Base-by-base conservation (phyloP, 2,329 filamentous ascomycete species). In the Hypomyces perniciosus region DNA sequence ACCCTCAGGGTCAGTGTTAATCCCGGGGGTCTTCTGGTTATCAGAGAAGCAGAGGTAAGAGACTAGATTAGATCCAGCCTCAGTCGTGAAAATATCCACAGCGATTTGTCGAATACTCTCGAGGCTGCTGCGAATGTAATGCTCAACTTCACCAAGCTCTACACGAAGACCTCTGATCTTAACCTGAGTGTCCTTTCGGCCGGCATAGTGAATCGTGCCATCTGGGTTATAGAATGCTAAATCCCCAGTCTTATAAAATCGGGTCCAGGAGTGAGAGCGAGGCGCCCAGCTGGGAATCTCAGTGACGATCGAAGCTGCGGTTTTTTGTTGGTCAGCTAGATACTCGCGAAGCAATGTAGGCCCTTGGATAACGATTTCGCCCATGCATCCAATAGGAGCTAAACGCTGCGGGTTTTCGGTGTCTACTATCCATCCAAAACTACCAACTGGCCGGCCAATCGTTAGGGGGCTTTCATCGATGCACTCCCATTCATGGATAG, bases 91-190 rank as follows among this genome's bases (percentile, higher is more conserved):
- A 29, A 47, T 30, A 9, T 52, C 50, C 13, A 52, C 50, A 12
- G 44, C 47, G 4, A 35, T 41, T 13, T 44, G 40, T 35, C 37
- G 42, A 4, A 48, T 38, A 13, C 39, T 8, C 12, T 41, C 34
- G 12, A 43, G 50, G 4, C 42, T 33, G 6, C 35, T 37, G 8
- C 40, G 30, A 5, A 48, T 41, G 20, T 38, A 43, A 7, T 47
- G 42, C 30, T 55, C 53, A 28, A 55, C 47, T 39, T 55, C 53
- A 8, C 53, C 44, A 26, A 51, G 44, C 28, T 52, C 50, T 4
- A 52, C 20, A 12, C 50, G 50, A n/a, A 43, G 50, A 1, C 50
- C 50, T 8, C 44, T 45, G 12, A 44, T 9, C 44, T 52, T 52
- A 33, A 52, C 8, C 39, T 52, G 50, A 12, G 50, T 52, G 7